A percentile compares a stretch with the other conserved stretches of the same genome.
These are phyloP conservation scores for Knufia fluminis DNA, from an alignment of 2,329 filamentous ascomycete species.

Conservation along the genomic window DNA sequence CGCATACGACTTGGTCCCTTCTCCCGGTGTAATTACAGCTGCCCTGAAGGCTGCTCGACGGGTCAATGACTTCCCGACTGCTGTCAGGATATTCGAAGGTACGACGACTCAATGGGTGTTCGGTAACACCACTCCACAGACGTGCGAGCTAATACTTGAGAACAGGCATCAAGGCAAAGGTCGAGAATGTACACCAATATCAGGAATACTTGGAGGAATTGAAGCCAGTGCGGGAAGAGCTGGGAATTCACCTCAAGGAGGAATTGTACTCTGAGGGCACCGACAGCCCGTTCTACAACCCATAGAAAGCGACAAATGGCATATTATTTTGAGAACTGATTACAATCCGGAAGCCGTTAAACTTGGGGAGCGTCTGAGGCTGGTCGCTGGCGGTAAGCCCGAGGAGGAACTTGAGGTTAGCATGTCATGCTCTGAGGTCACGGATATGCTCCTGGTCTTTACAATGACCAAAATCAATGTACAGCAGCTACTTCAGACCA, in stretches of 20 bases:
- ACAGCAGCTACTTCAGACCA: slow-evolving; percentile 1
- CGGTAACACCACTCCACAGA: too few relatives aligned
- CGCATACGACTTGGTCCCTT: slow-evolving; percentile 98
- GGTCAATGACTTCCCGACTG: slow-evolving; percentile 97
- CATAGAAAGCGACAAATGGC: slow-evolving; percentile 12
- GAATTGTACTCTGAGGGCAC: slow-evolving; percentile 64
- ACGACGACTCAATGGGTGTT: slow-evolving; percentile 29
- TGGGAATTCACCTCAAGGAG: slow-evolving; percentile 86
- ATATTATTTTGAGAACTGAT: not conserved
- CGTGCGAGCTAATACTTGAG: not conserved
- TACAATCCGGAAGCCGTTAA: not conserved
- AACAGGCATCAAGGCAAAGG: slow-evolving; percentile 94
- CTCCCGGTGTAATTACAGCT: slow-evolving; percentile 78
- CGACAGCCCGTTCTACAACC: slow-evolving; percentile 23
- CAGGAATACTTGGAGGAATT: slow-evolving; percentile 83
- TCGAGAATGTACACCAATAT: slow-evolving; percentile 97
- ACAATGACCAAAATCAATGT: slow-evolving; percentile 6
- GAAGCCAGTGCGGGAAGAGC: slow-evolving; percentile 83
- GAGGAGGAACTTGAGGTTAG: not conserved
- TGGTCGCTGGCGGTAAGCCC: not conserved
- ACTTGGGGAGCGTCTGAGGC: not conserved
- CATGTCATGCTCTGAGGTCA: not conserved
- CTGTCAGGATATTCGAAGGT: slow-evolving; percentile 98
- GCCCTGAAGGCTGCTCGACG: slow-evolving; percentile 87
- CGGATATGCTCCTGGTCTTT: not conserved